Evolutionary conservation across 2,329 filamentous ascomycete genomes (phyloP), one percentile per base, ranked within the genome.

Genomic region (Epichloe baconii): DNA sequence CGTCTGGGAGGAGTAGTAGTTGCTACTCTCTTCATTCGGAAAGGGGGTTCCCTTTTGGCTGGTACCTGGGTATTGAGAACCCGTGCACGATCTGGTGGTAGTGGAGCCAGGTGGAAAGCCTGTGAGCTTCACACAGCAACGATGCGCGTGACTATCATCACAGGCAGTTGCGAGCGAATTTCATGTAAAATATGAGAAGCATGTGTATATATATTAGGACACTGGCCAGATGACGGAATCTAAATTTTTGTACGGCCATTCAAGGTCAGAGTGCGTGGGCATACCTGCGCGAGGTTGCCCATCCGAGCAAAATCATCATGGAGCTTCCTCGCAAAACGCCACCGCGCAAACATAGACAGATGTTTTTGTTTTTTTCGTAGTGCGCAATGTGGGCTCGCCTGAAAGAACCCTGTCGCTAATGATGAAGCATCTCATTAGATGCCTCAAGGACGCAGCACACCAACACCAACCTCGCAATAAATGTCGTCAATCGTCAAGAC

Each of bases 241-340:
- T 63, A 55, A 61, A 31, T 59, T 58, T 56, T 53, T 31, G 44
- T 47, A 43, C 43, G 45, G 47, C 37, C 47, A 47, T 37, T 38
- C 17, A 37, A 19, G 51, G 49, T 48, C 48, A 53, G 55, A 53
- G 43, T 52, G 49, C 19, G 43, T 48, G 44, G 44, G 36, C 23
- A 34, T 23, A 31, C 43, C 36, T 41, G n/a, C 14, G 12, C 35
- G 36, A 46, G n/a, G n/a, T 43, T 50, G 36, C 43, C 5, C 43
- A 21, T 50, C 37, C 26, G 12, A 47, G 31, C 23, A 47, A 47
- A 47, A 19, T 47, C 26, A 43, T 43, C 57, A 57, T 58, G 54
- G 51, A 57, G 54, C 54, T 59, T 60, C 59, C 53, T 57, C 59
- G 59, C 59, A 44, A 43, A 66, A 67, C 64, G 65, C 65, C 64